A percentile compares a stretch with the other conserved stretches of the same genome.
Conservation (phyloP, 305 asterid species). For the Euphrasia arctica region DNA sequence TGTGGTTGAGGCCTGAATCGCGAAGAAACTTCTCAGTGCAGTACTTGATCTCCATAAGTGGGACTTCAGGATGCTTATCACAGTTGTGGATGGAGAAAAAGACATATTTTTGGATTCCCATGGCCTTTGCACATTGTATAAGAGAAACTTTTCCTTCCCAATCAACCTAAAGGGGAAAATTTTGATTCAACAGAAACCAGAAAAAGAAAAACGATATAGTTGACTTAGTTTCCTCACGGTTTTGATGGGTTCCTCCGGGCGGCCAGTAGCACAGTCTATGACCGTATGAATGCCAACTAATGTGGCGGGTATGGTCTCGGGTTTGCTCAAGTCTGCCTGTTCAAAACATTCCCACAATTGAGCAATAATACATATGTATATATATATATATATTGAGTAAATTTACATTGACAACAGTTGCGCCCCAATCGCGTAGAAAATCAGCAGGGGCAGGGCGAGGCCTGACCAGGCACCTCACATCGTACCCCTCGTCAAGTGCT, state of each 20-base stretch:
- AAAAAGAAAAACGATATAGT: constrained; percentile 13
- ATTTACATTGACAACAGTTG: constrained; percentile 86
- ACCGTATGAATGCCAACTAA: constrained; percentile 88
- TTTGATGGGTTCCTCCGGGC: constrained; percentile 95
- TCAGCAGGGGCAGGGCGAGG: constrained; percentile 99
- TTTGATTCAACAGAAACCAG: constrained; percentile 23
- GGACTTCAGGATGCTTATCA: constrained; percentile 98
- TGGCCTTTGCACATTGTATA: constrained; percentile 96
- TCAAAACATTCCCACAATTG: constrained; percentile 23
- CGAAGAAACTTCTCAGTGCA: constrained; percentile 90
- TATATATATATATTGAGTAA: background rate
- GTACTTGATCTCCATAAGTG: constrained; percentile 94
- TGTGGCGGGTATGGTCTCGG: constrained; percentile 94
- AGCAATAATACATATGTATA: background rate
- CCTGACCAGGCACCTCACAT: constrained; percentile 91
- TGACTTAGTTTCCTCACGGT: constrained; percentile 50
- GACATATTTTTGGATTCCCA: constrained; percentile 85
- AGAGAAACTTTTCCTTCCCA: constrained; percentile 99
- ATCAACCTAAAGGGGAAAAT: constrained; percentile 75
- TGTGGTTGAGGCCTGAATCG: constrained; percentile 61
- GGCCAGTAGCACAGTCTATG: constrained; percentile 98
- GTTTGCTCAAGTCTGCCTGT: constrained; percentile 97
- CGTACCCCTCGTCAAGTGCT: constrained; percentile 94
- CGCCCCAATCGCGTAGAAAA: constrained; percentile 92
- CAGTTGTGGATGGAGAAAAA: constrained; percentile 97